Evolutionary conservation across 768 basidiomycete species (phyloP), one percentile per base, ranked within the genome.

Genomic region (Suillus ampliporus): DNA sequence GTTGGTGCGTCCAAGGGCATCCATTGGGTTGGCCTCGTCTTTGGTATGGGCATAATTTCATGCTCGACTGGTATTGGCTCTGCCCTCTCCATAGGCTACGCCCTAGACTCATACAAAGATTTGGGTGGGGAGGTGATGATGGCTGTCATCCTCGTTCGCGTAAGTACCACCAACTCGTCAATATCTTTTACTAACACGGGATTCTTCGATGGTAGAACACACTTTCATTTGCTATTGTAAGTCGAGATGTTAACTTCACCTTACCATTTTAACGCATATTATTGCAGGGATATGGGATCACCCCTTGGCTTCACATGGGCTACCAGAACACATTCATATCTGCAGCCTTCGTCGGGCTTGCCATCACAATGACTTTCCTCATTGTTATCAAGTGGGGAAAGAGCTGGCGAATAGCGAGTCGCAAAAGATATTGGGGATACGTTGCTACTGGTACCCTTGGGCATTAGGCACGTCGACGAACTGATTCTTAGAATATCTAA

Each of bases 61-160:
- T 68, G 67, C 62, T 68, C 67, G 31, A 68, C 67, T 4, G 67
- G 67, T 3, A 68, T 68, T 28, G 67, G 67, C 9, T 68, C 67
- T 5, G 48, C 67, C 7, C 51, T 68, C 23, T 68, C 67, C 28
- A 68, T 68, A 47, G 61, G 63, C 23, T 68, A 68, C 34, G 67
- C 67, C 23, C 64, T 68, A 17, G 67, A 68, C n/a, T 64, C 67
- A 11, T 68, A 68, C 28, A 68, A 68, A 44, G 67, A 68, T 31
- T 35, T 68, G 63, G 26, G 67, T 38, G 67, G 67, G 13, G 66
- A 68, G 38, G 66, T 66, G 26, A 67, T 68, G 63, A 68, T 68
- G 44, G 67, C 66, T 31, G 67, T 68, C 8, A 68, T 68, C 14
- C 63, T 68, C n/a, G 67, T 68, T 35, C 66, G 67, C 34, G 67